These are phyloP conservation scores for Aspergillus panamensis DNA, from an alignment of 495 filamentous ascomycete species.

Conservation along the genomic window DNA sequence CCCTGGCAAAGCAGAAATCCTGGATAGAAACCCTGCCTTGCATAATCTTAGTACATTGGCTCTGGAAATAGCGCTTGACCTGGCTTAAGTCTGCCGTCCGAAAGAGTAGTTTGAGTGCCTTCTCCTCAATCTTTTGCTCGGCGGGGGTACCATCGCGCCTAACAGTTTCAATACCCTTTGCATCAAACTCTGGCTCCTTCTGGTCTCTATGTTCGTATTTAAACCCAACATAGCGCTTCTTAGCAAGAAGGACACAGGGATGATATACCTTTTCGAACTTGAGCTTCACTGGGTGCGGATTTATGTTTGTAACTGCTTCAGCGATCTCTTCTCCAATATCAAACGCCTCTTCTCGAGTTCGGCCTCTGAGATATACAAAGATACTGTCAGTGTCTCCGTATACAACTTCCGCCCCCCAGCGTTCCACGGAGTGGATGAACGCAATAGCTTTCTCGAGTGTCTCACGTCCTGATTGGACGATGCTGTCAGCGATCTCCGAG, in stretches of 20 bases:
- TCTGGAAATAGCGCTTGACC: constrained; percentile 88
- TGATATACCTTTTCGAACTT: constrained; percentile 99
- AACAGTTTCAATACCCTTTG: constrained; percentile 97
- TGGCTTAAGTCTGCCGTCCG: constrained; percentile 82
- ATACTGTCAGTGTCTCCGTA: constrained; percentile 97
- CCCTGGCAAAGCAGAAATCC: constrained; percentile 92
- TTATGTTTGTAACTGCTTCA: constrained; percentile 81
- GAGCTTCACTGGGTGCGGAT: constrained; percentile 88
- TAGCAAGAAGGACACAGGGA: constrained; percentile 88
- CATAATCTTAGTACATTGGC: constrained; percentile 92
- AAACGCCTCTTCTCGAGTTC: constrained; percentile 83
- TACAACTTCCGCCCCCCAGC: constrained; percentile 93
- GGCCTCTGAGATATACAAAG: constrained; percentile 88
- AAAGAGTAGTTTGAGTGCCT: constrained; percentile 84
- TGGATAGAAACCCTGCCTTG: constrained; percentile 81
- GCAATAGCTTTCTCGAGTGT: constrained; percentile 93
- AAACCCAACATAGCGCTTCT: constrained; percentile 97
- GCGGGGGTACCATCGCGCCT: constrained; percentile 91
- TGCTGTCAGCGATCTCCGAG: constrained; percentile 95
- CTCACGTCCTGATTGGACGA: constrained; percentile 92
- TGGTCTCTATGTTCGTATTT: constrained; percentile 85
- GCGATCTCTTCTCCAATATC: constrained; percentile 90
- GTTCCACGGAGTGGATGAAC: constrained; percentile 79
- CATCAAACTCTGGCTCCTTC: constrained; percentile 85
- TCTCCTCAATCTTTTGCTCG: constrained; percentile 97